Evolutionary conservation across 2,329 filamentous ascomycete genomes (phyloP).

Genomic region (Neonectria magnoliae): DNA sequence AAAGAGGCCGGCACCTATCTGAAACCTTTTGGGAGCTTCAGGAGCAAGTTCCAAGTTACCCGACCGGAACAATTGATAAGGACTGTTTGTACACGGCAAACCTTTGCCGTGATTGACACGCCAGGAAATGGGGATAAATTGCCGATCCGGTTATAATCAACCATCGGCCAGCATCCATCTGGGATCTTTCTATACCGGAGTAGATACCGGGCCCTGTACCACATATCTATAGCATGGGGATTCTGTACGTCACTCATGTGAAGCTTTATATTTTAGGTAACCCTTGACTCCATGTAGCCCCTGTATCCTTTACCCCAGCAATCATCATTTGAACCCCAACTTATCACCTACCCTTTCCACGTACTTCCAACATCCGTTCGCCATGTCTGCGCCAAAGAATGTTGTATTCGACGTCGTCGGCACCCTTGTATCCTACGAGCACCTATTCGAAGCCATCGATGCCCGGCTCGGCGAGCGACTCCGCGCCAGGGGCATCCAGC

Average conservation of each 20-base stretch:
- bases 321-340: neutral
- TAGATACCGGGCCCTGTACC: slow-evolving; percentile 1
- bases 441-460: slow-evolving; percentile 21
- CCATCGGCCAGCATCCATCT: neutral
- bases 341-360: slow-evolving; percentile 1
- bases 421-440: slow-evolving; percentile 27
- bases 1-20: neutral
- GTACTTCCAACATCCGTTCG: neutral
- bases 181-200: neutral
- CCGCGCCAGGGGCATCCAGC: slow-evolving; percentile 15
- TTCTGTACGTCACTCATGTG: neutral
- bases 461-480: slow-evolving; percentile 15
- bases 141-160: slow-evolving; percentile 3
- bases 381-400: slow-evolving; percentile 16
- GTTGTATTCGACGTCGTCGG: slow-evolving; percentile 37
- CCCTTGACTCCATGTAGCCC: neutral
- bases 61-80: slow-evolving; percentile 7
- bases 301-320: neutral
- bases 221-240: neutral
- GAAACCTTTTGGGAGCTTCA: neutral
- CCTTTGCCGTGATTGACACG: slow-evolving; percentile 1
- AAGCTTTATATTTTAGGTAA: slow-evolving; percentile 5
- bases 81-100: neutral
- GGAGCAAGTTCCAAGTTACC: too few relatives aligned
- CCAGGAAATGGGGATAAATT: neutral